Evolutionary conservation across 352 stramenopile genomes (phyloP).

Genomic region (Globisporangium abappressorium): DNA sequence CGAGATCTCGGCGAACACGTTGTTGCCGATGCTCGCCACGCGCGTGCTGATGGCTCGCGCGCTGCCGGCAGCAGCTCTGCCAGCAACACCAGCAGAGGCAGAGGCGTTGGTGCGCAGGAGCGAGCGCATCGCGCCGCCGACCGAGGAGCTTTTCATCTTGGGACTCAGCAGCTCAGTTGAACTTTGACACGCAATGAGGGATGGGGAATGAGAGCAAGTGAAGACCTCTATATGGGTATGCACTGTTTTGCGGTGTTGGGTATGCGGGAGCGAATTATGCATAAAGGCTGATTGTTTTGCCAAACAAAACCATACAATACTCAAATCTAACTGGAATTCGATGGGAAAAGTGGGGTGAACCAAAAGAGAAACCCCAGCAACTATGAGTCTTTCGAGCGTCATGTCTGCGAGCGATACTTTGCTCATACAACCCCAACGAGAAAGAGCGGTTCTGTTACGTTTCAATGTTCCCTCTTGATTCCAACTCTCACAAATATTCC

Average conservation of each 20-base stretch:
- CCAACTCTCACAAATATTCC: too few relatives aligned
- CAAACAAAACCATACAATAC: not conserved
- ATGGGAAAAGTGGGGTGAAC: not conserved
- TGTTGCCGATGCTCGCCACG: constrained; percentile 61
- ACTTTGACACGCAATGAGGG: constrained; percentile 7
- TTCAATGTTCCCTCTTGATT: too few relatives aligned
- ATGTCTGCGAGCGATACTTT: not conserved
- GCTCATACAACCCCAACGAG: not conserved
- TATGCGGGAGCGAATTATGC: not conserved
- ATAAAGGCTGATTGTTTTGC: not conserved
- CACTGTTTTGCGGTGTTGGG: not conserved
- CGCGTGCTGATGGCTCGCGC: constrained; percentile 54
- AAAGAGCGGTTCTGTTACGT: too few relatives aligned
- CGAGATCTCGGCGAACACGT: constrained; percentile 88
- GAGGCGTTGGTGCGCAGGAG: not conserved
- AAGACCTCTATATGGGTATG: not conserved
- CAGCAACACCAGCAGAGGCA: not conserved
- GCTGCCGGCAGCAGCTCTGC: not conserved
- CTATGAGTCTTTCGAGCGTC: not conserved
- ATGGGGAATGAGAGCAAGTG: not conserved
- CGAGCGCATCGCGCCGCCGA: constrained; percentile 1
- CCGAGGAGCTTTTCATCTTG: constrained; percentile 8
- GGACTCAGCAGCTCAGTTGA: not conserved
- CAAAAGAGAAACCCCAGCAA: not conserved
- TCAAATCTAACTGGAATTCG: not conserved